A percentile compares a stretch with the other conserved stretches of the same genome.
Conservation (phyloP, 2,329 filamentous ascomycete species). For the Colletotrichum horii region DNA sequence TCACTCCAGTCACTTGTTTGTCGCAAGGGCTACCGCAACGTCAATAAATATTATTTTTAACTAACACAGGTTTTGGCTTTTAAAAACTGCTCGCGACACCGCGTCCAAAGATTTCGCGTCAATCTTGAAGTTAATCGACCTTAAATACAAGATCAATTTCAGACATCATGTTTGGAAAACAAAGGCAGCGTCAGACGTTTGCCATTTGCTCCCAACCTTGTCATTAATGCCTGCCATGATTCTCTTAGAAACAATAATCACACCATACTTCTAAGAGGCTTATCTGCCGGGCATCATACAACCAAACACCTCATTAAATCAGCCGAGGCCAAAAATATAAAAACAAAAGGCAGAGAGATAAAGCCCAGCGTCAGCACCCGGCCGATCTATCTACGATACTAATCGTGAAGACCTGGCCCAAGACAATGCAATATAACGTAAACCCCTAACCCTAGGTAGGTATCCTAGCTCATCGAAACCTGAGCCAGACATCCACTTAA, state of each 20-base stretch:
- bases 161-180: neutral
- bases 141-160: neutral
- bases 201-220: neutral
- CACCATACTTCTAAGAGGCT: neutral
- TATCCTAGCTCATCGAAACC: neutral
- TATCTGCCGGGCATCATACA: neutral
- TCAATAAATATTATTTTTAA: neutral
- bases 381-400: neutral
- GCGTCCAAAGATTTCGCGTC: neutral
- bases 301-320: neutral
- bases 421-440: neutral
- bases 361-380: neutral
- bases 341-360: neutral
- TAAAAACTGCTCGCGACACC: neutral
- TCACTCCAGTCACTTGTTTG: neutral
- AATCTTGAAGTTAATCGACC: neutral
- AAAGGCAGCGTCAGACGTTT: neutral
- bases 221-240: neutral
- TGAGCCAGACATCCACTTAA: neutral
- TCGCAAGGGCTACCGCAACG: neutral
- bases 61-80: fast-evolving
- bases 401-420: neutral
- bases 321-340: neutral
- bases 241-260: neutral
- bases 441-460: neutral